phyloP scores from a whole-genome alignment of 1,284 basidiomycete species.

The Schizophyllum amplum region DNA sequence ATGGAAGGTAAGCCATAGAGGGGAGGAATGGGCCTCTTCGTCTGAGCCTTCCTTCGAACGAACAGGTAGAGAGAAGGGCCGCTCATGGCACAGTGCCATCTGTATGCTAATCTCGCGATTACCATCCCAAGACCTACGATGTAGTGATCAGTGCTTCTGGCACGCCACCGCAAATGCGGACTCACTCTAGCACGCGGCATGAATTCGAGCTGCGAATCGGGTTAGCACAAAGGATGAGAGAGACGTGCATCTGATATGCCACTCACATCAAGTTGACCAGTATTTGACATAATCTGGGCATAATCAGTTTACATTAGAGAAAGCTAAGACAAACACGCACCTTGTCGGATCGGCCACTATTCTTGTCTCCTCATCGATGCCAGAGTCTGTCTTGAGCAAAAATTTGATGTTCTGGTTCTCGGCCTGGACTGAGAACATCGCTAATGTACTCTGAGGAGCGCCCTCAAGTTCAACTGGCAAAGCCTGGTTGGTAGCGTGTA shows the following conservation, averaged over 20 bases:
- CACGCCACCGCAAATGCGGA: not conserved
- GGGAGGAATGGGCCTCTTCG: not conserved
- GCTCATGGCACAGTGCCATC: not conserved
- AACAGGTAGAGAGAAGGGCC: not conserved
- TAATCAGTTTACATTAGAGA: conserved; percentile 6
- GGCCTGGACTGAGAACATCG: conserved; percentile 6
- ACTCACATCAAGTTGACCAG: not conserved
- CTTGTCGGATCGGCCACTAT: conserved; percentile 2
- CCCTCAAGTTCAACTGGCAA: too few relatives aligned
- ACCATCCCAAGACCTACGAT: not conserved
- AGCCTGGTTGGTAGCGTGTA: too few relatives aligned
- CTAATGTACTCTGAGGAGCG: conserved; percentile 3
- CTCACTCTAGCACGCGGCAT: not conserved
- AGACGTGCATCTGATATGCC: not conserved
- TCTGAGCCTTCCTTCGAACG: not conserved
- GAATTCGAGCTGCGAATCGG: not conserved
- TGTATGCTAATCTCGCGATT: not conserved
- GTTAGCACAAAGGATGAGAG: not conserved
- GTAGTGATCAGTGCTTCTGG: not conserved
- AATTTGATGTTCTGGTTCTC: conserved; percentile 4
- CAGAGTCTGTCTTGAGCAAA: not conserved
- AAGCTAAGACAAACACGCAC: too few relatives aligned
- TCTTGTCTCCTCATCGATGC: conserved; percentile 5
- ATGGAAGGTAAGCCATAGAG: conserved; percentile 3
- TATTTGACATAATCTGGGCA: not conserved